phyloP scores from a whole-genome alignment of 257 asterid genomes.

The Fraxinus americana region DNA sequence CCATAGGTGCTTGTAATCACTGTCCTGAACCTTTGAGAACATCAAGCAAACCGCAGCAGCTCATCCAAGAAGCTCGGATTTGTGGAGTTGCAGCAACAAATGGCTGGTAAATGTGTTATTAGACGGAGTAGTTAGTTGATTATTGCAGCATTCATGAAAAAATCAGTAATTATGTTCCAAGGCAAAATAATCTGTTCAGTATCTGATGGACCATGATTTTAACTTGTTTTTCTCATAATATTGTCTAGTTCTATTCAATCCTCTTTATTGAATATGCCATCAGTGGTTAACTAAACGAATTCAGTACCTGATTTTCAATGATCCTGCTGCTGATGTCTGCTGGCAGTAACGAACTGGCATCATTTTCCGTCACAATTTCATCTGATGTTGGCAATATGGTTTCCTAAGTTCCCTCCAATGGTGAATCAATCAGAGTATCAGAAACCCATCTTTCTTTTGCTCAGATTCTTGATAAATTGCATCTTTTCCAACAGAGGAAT shows the following conservation, averaged over 20 bases:
- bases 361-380: conserved; percentile 6
- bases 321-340: not conserved
- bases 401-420: conserved; percentile 14
- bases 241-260: not conserved
- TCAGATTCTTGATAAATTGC: not conserved
- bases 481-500: conserved; percentile 4
- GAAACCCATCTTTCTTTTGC: not conserved
- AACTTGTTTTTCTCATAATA: not conserved
- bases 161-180: not conserved
- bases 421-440: not conserved
- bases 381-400: conserved; percentile 30
- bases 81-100: conserved; percentile 21
- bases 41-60: conserved; percentile 47
- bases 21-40: conserved; percentile 25
- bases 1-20: conserved; percentile 16
- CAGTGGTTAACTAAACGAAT: not conserved
- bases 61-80: conserved; percentile 33
- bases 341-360: not conserved
- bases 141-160: conserved; percentile 4
- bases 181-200: not conserved
- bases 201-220: not conserved
- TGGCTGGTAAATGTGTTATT: conserved; percentile 30
- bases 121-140: conserved; percentile 1
- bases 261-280: not conserved
- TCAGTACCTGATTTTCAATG: conserved; percentile 34